Conservation (phyloP, 1,139 yeast species). For the Nadsonia starkeyi-henricii region DNA sequence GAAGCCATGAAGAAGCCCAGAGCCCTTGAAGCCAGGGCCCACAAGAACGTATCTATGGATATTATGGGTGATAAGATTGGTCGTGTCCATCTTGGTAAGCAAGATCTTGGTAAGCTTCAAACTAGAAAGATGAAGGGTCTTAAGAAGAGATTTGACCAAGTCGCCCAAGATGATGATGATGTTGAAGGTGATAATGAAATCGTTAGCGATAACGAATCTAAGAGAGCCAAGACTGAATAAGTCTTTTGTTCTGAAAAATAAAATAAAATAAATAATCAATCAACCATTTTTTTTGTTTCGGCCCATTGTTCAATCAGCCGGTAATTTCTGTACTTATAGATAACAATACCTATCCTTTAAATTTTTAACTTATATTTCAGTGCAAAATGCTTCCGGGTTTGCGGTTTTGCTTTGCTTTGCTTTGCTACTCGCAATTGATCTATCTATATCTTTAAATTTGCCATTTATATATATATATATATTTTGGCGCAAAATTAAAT, state of each 20-base stretch:
- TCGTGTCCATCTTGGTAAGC: slow-evolving; percentile 90
- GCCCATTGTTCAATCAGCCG: not conserved
- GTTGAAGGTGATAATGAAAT: slow-evolving; percentile 18
- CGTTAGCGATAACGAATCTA: slow-evolving; percentile 7
- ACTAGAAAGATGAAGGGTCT: slow-evolving; percentile 98
- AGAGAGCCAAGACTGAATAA: slow-evolving; percentile 27
- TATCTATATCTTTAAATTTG: too few relatives aligned
- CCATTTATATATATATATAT: too few relatives aligned
- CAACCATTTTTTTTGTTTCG: not conserved
- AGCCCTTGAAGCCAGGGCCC: slow-evolving; percentile 66
- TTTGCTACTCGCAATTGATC: too few relatives aligned
- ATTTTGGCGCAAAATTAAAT: too few relatives aligned
- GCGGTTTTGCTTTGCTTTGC: too few relatives aligned
- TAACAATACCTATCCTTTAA: not conserved
- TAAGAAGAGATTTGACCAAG: slow-evolving; percentile 72
- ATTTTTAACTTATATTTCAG: too few relatives aligned
- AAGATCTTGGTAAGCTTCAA: slow-evolving; percentile 78
- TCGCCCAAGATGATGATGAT: slow-evolving; percentile 36
- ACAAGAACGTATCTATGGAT: slow-evolving; percentile 84
- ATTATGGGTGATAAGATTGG: slow-evolving; percentile 94
- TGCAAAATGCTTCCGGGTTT: too few relatives aligned
- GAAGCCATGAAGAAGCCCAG: slow-evolving; percentile 77
- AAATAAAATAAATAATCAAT: not conserved
- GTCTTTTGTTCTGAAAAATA: not conserved
- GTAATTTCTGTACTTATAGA: not conserved